Evolutionary conservation across 140 eudicot genomes (phyloP).

Genomic region (Bidens hawaiensis): DNA sequence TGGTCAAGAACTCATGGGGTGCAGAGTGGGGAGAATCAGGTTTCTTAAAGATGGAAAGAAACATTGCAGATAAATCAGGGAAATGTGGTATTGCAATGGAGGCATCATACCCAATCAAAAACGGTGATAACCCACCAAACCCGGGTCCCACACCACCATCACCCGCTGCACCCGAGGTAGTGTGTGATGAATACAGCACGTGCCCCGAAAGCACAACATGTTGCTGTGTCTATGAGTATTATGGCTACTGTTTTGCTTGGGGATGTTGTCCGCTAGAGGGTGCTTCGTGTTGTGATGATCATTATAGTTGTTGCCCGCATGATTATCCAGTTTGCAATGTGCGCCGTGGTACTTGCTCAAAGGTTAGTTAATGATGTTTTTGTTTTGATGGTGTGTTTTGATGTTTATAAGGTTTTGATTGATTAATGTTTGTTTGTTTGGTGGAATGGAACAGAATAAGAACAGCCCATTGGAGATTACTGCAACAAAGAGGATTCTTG

Average conservation of each 20-base stretch:
- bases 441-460: conserved; percentile 44
- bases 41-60: conserved; percentile 63
- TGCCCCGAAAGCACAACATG: conserved; percentile 69
- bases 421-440: conserved; percentile 10
- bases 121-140: conserved; percentile 63
- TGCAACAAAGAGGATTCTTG: conserved; percentile 58
- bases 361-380: conserved; percentile 29
- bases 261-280: conserved; percentile 80
- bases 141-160: conserved; percentile 87
- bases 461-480: conserved; percentile 62
- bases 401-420: neutral
- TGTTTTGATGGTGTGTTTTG: neutral
- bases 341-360: conserved; percentile 55
- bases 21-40: conserved; percentile 70
- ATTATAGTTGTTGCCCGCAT: conserved; percentile 76
- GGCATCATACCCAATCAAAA: conserved; percentile 63
- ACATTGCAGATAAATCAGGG: conserved; percentile 27
- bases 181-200: conserved; percentile 48
- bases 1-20: conserved; percentile 85
- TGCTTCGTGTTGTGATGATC: conserved; percentile 76
- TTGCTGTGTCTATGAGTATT: conserved; percentile 56
- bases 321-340: conserved; percentile 65
- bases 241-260: conserved; percentile 62
- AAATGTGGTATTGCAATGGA: conserved; percentile 69
- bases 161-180: conserved; percentile 48